phyloP scores from a whole-genome alignment of 202 grass and related monocot species.

The Eragrostis tef region DNA sequence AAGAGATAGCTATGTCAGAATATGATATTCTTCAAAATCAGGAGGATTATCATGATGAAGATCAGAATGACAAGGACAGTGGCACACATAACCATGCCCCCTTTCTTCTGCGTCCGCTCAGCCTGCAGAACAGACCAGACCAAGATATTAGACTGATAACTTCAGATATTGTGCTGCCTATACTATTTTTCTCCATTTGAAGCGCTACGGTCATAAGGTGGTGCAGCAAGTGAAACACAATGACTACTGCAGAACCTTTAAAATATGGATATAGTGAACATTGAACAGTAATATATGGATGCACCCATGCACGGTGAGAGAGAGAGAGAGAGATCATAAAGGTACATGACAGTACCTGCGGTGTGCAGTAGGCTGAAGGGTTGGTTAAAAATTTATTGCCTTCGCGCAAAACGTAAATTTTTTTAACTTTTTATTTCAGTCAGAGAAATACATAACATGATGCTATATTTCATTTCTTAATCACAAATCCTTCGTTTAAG shows the following conservation, averaged over 20 bases:
- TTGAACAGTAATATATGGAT: slow-evolving; percentile 5
- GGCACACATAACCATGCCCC: slow-evolving; percentile 94
- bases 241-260: slow-evolving; percentile 27
- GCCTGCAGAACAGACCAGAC: slow-evolving; percentile 67
- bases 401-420: not conserved
- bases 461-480: not conserved
- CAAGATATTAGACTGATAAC: slow-evolving; percentile 44
- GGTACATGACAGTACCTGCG: slow-evolving; percentile 26
- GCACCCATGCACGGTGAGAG: not conserved
- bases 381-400: slow-evolving; percentile 12
- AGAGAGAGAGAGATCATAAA: slow-evolving; percentile 31
- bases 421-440: slow-evolving; percentile 12
- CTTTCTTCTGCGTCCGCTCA: slow-evolving; percentile 89
- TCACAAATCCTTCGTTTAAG: not conserved
- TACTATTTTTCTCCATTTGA: slow-evolving; percentile 35
- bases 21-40: slow-evolving; percentile 78
- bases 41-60: slow-evolving; percentile 91
- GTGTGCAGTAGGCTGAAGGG: slow-evolving; percentile 27
- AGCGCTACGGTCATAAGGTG: slow-evolving; percentile 31
- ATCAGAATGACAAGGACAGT: slow-evolving; percentile 89
- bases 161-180: slow-evolving; percentile 35
- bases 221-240: slow-evolving; percentile 32
- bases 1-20: slow-evolving; percentile 62
- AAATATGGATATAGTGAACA: not conserved
- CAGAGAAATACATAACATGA: not conserved